Base-by-base conservation (phyloP, 331 rosid genomes). In the Quercus lobata region DNA sequence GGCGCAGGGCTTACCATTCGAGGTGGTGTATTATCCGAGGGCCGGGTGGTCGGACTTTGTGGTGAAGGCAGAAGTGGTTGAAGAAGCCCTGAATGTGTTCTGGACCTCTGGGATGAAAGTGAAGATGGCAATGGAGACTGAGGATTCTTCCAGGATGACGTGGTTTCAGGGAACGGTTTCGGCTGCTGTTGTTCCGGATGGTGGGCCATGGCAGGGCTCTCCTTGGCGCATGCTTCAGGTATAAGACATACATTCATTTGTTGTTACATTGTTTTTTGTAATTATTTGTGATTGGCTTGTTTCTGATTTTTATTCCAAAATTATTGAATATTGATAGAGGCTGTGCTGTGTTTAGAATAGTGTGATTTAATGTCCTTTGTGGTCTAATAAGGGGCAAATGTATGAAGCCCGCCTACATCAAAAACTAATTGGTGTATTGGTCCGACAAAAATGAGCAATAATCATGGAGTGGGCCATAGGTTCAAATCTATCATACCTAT, bases 191-290 rank as follows among this genome's bases (percentile, higher is more conserved):
- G 34, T 69, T 21, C 27, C 86, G 19, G 85, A 71, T 3, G 68
- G n/a, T 19, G 85, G 72, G 52, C 87, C 53, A 6, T 87, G 96
- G 96, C 73, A 21, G 27, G 70, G 78, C 30, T 90, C 96, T 54
- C 93, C 93, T 17, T 93, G 97, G 94, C 92, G 91, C 17, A 88
- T 82, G 94, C 92, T 93, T 88, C 88, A 90, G 94, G 97, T 93
- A 76, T 74, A 37, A 18, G 19, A 35, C 30, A 53, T 44, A 22
- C 52, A 4, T 41, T 49, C 57, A 60, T 12, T 71, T 41, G 41
- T 71, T 41, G 41, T 74, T 53, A 32, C 32, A 12, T 16, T 25
- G 22, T 17, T 63, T 34, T 30, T 32, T 41, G 34, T 3, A 21
- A 53, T 76, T 30, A 65, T 30, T 6, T 65, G 32, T 2, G 4